phyloP scores from a whole-genome alignment of 257 asterid genomes.

The Datura wrightii region DNA sequence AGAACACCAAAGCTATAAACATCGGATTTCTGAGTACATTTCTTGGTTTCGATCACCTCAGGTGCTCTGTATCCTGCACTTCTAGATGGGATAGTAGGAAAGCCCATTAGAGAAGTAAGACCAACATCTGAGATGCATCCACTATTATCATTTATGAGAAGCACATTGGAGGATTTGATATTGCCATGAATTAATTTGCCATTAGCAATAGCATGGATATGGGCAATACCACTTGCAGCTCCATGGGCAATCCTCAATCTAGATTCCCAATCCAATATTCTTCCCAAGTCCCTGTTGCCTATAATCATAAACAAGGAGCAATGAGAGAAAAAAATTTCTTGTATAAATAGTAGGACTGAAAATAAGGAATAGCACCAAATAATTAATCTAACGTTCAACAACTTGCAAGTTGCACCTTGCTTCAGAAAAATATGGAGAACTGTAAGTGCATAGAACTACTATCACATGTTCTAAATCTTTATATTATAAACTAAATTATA shows the following conservation, averaged over 20 bases:
- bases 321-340: neutral
- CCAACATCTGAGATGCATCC: slow-evolving; percentile 66
- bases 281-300: slow-evolving; percentile 61
- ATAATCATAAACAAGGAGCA: slow-evolving; percentile 31
- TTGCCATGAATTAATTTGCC: slow-evolving; percentile 64
- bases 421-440: neutral
- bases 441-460: neutral
- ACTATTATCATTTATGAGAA: slow-evolving; percentile 47
- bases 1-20: slow-evolving; percentile 75
- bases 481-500: neutral
- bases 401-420: slow-evolving; percentile 12
- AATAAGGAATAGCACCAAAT: neutral
- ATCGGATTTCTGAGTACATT: slow-evolving; percentile 63
- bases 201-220: slow-evolving; percentile 54
- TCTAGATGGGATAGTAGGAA: slow-evolving; percentile 46
- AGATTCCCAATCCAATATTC: slow-evolving; percentile 62
- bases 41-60: slow-evolving; percentile 51
- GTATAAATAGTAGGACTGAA: neutral
- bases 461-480: slow-evolving; percentile 15
- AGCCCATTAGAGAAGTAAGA: slow-evolving; percentile 55
- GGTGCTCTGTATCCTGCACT: slow-evolving; percentile 71
- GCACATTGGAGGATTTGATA: slow-evolving; percentile 71
- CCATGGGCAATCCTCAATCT: slow-evolving; percentile 65
- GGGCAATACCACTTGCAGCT: slow-evolving; percentile 74
- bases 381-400: neutral